Base-by-base conservation (phyloP, 495 filamentous ascomycete species). In the Aspergillus bridgeri region DNA sequence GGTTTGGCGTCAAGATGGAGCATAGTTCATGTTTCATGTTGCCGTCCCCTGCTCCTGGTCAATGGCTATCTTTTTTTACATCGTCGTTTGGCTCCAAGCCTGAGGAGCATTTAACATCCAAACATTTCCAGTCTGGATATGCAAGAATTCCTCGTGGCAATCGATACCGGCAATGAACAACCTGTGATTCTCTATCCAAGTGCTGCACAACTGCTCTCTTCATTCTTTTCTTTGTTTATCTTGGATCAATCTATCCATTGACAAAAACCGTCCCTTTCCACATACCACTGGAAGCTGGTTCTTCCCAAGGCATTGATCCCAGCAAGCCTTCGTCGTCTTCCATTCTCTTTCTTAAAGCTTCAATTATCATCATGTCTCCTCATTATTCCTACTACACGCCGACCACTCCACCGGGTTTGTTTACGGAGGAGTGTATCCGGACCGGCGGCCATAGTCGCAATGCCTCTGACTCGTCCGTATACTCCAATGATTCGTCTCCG, bases 401-500 rank as follows among this genome's bases (percentile, higher is more conserved):
- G 46, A 73, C 68, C 33, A 81, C 79, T 38, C 79, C 79, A 44
- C 76, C 79, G 24, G 63, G 60, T 18, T 15, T 70, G 18, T 68
- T 65, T 46, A 68, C 70, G 52, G 69, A 69, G 45, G 69, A 69
- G 51, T 63, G 59, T 18, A 46, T 65, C 48, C 69, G 67, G 13
- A 69, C 64, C 24, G 65, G 33, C 5, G 13, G 58, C 5, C 77
- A 82, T 62, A 75, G 72, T 58, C 76, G 76, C 53, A 71, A 73
- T 53, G 66, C 73, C 6, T 80, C 80, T 20, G 69, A 68, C 38
- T 81, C 78, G 6, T 81, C 80, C 20, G 54, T 79, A 56, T 85
- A 80, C 69, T 86, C 83, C 17, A 77, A 82, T 59, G 84, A 89
- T 68, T 90, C 88, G 44, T 93, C 91, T 60, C 89, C 91, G 55